Conservation (phyloP, 768 basidiomycete genomes). For the Amanita phalloides region DNA sequence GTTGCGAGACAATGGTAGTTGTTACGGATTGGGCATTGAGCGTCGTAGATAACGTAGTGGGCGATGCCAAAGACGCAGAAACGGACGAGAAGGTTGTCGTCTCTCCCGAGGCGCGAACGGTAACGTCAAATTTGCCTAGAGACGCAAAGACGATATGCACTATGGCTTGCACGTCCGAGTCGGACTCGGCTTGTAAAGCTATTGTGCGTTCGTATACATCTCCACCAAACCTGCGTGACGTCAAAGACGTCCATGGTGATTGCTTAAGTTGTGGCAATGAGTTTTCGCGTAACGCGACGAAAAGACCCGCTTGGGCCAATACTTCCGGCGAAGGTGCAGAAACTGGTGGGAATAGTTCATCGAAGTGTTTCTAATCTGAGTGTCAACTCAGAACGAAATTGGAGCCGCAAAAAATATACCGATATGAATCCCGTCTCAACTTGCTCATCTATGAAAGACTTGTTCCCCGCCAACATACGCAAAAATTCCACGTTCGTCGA, state of each 20-base stretch:
- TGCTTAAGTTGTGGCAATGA: constrained; percentile 4
- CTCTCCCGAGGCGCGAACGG: constrained; percentile 24
- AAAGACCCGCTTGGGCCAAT: constrained; percentile 75
- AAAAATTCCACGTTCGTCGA: constrained; percentile 90
- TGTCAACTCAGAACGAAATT: not conserved
- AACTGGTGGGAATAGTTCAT: constrained; percentile 68
- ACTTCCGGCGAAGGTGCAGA: constrained; percentile 47
- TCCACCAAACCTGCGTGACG: constrained; percentile 71
- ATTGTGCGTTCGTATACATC: constrained; percentile 54
- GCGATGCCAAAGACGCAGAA: constrained; percentile 42
- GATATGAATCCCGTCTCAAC: constrained; percentile 91
- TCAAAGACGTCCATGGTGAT: constrained; percentile 60
- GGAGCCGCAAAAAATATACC: constrained; percentile 26
- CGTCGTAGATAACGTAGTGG: constrained; percentile 42
- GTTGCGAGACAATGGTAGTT: constrained; percentile 71
- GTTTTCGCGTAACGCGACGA: constrained; percentile 56
- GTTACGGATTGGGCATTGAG: constrained; percentile 37
- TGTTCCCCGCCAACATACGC: constrained; percentile 62
- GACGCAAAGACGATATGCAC: constrained; percentile 27
- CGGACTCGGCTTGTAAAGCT: constrained; percentile 48
- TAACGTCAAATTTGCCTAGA: constrained; percentile 42
- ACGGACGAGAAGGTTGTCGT: constrained; percentile 35
- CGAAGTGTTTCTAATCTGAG: constrained; percentile 62
- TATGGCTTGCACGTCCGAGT: constrained; percentile 26
- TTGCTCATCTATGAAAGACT: constrained; percentile 65